Conservation (phyloP, 106 monocot species). For the Phalaenopsis aphrodite region DNA sequence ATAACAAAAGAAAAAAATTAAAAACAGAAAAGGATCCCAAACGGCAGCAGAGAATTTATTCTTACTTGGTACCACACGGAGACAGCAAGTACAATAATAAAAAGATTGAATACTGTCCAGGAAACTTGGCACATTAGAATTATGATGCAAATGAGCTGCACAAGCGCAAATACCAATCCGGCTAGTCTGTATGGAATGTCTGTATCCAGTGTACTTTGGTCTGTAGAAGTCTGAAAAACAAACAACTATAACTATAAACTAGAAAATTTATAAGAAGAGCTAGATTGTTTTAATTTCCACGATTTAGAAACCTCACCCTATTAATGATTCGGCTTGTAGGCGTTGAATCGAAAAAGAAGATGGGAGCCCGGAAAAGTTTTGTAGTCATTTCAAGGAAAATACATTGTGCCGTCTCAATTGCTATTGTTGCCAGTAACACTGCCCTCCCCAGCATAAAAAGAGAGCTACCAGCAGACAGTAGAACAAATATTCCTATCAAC, state of each 20-base stretch:
- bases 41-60: background rate
- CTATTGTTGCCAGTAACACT: slow-evolving; percentile 54
- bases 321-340: slow-evolving; percentile 78
- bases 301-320: slow-evolving; percentile 42
- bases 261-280: background rate
- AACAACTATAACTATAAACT: background rate
- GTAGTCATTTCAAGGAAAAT: slow-evolving; percentile 59
- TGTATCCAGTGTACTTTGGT: slow-evolving; percentile 76
- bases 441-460: slow-evolving; percentile 70
- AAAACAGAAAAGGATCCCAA: background rate
- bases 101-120: slow-evolving; percentile 64
- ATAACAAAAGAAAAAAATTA: background rate
- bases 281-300: background rate
- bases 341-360: slow-evolving; percentile 66
- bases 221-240: slow-evolving; percentile 55
- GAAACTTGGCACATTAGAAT: slow-evolving; percentile 73
- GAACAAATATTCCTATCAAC: slow-evolving; percentile 44
- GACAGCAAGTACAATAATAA: slow-evolving; percentile 41
- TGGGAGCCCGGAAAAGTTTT: slow-evolving; percentile 58
- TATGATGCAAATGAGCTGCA: slow-evolving; percentile 80
- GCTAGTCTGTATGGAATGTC: slow-evolving; percentile 89
- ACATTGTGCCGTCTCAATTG: slow-evolving; percentile 63
- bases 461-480: slow-evolving; percentile 61
- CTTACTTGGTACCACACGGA: slow-evolving; percentile 80
- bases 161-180: slow-evolving; percentile 72